Evolutionary conservation across 1,284 basidiomycete genomes (phyloP), one percentile per base, ranked within the genome.

Genomic region (Mycosarcoma maydis): DNA sequence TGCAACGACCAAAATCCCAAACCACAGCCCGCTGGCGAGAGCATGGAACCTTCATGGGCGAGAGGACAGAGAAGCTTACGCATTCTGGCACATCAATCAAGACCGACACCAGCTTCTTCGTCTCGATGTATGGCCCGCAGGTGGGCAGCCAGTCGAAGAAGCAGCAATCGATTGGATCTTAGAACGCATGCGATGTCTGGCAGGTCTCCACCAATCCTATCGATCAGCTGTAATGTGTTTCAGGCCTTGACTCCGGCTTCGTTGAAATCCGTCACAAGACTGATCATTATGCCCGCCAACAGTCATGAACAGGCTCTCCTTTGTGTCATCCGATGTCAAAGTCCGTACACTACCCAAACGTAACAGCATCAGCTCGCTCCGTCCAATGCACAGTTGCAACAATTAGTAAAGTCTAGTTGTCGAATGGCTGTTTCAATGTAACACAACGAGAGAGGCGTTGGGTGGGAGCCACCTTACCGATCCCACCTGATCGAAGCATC

Each of bases 1-100:
- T 16, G 45, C 34, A 19, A 45, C 43, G 8, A 40, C 48, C n/a
- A 50, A 34, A 26, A 20, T 50, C 14, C 48, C 48, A 19, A 24
- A 17, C n/a, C n/a, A 16, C 16, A 48, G 37, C 22, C 20, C 5
- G 13, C 37, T 48, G 2, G 37, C 36, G 4, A 4, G 4, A 0
- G 10, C 11, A 10, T 49, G 27, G 47, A 40, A 33, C 4, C 30
- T 49, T 9, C 11, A 19, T 10, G 32, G 39, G 29, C 16, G 13
- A 41, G 38, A 17, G 13, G 10, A 20, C 7, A 34, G 20, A 34
- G 47, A 41, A 14, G 38, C 22, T 17, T 40, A 41, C 13, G 47
- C 47, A 0, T 20, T 34, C 23, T 49, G 38, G 47, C 29, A 34
- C 14, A 33, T 49, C 47, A 26, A 26, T 3, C 16, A 27, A 32